A percentile compares a stretch with the other conserved stretches of the same genome.
phyloP scores from a whole-genome alignment of 2,329 filamentous ascomycete species.

The Pyrenochaeta sp. region DNA sequence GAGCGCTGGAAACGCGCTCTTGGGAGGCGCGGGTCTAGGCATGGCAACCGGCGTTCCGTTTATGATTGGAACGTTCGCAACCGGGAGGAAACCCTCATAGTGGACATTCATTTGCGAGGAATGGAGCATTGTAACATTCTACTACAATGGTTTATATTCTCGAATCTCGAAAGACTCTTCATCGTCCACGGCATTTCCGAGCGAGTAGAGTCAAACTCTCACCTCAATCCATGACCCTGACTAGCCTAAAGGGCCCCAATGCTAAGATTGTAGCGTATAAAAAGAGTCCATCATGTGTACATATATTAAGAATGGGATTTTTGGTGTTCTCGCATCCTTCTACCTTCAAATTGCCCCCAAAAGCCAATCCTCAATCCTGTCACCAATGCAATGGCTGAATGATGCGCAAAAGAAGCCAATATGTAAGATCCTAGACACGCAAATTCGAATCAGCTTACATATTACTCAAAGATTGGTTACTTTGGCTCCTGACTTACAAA shows the following conservation, averaged over 20 bases:
- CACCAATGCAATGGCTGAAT: not conserved
- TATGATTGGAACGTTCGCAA: conserved; percentile 26
- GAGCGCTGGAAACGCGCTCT: conserved; percentile 47
- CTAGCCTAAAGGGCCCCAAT: too few species aligned
- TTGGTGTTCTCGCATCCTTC: not conserved
- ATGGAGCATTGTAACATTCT: not conserved
- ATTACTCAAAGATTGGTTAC: too few species aligned
- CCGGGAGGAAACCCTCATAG: conserved; percentile 25
- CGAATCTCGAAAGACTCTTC: too few species aligned
- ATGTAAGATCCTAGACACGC: not conserved
- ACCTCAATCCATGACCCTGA: too few species aligned
- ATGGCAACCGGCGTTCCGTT: conserved; percentile 61
- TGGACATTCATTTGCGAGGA: not conserved
- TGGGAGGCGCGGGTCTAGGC: conserved; percentile 60
- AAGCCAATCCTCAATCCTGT: not conserved
- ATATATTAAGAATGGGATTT: not conserved
- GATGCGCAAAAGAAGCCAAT: not conserved
- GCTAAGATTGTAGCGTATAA: not conserved
- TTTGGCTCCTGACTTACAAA: not conserved
- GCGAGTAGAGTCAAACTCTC: too few species aligned
- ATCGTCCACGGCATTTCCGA: too few species aligned
- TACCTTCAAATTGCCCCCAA: not conserved
- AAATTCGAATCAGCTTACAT: too few species aligned
- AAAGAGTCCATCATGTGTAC: too few species aligned
- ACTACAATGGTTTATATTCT: not conserved